Conservation (phyloP, 1,284 basidiomycete genomes). For the Apiotrichum sp. region DNA sequence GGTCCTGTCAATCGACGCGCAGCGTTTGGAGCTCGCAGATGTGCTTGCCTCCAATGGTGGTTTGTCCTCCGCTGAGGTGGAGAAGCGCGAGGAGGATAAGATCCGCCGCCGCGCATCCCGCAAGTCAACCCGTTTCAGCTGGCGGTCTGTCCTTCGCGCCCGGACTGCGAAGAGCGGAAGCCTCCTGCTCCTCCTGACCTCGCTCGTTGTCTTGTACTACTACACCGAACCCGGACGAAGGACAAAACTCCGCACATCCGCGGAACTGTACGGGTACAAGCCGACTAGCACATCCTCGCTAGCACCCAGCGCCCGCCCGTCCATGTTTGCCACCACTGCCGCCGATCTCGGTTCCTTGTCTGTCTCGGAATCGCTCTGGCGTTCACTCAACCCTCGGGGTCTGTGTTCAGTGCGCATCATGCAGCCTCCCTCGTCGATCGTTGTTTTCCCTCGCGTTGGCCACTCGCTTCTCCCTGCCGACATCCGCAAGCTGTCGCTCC, state of each 20-base stretch:
- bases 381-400: slow-evolving; percentile 66
- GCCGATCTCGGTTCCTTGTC: slow-evolving; percentile 23
- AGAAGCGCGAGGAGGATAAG: slow-evolving; percentile 13
- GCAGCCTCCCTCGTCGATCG: slow-evolving; percentile 69
- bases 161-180: slow-evolving; percentile 75
- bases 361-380: slow-evolving; percentile 58
- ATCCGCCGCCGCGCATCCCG: slow-evolving; percentile 1
- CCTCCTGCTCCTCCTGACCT: slow-evolving; percentile 54
- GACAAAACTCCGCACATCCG: slow-evolving; percentile 20
- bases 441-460: slow-evolving; percentile 55
- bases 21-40: slow-evolving; percentile 51
- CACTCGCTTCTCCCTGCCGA: slow-evolving; percentile 37
- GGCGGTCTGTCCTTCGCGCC: slow-evolving; percentile 55
- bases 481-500: slow-evolving; percentile 32
- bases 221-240: slow-evolving; percentile 31
- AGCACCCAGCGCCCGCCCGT: slow-evolving; percentile 14
- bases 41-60: slow-evolving; percentile 28
- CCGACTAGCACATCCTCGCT: slow-evolving; percentile 20
- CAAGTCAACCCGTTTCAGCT: slow-evolving; percentile 10
- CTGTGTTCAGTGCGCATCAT: slow-evolving; percentile 68
- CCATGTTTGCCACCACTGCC: slow-evolving; percentile 10
- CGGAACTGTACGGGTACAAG: slow-evolving; percentile 38
- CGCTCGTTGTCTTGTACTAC: slow-evolving; percentile 44
- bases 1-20: slow-evolving; percentile 53
- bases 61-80: slow-evolving; percentile 8